Base-by-base conservation (phyloP, 768 basidiomycete species). In the Auriscalpium orientale region DNA sequence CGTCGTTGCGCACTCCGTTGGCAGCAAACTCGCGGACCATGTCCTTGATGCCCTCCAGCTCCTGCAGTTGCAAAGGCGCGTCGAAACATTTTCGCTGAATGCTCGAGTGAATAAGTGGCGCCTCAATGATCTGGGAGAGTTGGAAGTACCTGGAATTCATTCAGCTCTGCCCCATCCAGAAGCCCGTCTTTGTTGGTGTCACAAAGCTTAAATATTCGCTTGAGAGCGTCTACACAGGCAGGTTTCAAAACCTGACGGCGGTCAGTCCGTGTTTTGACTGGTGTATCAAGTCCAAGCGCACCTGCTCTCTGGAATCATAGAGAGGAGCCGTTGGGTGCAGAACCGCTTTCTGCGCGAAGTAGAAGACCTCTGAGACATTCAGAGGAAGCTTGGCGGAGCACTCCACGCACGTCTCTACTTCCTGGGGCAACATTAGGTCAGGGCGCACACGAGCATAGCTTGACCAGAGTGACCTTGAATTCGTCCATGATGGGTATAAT, bases 351-450 rank as follows among this genome's bases (percentile, higher is more conserved):
- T 97, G 95, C 1, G 95, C 95, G 70, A 98, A 98, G 71, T 95
- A 98, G 75, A 98, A 94, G 34, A 98, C 93, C 70, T 95, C 95
- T 15, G 94, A 95, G 56, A 98, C 87, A 69, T 98, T 98, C 59
- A 95, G 70, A 28, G 91, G 87, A 51, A 88, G 73, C 68, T 89
- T 87, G 4, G 94, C 94, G n/a, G 93, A 95, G 66, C 91, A 92
- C 73, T 98, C 95, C 34, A 98, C 90, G 65, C 95, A 98, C 44
- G 95, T 98, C 68, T 98, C 95, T 53, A 98, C 95, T 81, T 98
- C 95, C 95, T 98, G 62, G 43, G 56, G 5, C 49, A 52, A 20
- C 56, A 54, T 46, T 36, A 21, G 37, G 40, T 12, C 21, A 37
- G 35, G n/a, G 28, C 35, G 38, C 9, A 33, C 33, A 53, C 46